A percentile compares a stretch with the other conserved stretches of the same genome.
Conservation (phyloP, 2,329 filamentous ascomycete genomes). For the Clonostachys chloroleuca region DNA sequence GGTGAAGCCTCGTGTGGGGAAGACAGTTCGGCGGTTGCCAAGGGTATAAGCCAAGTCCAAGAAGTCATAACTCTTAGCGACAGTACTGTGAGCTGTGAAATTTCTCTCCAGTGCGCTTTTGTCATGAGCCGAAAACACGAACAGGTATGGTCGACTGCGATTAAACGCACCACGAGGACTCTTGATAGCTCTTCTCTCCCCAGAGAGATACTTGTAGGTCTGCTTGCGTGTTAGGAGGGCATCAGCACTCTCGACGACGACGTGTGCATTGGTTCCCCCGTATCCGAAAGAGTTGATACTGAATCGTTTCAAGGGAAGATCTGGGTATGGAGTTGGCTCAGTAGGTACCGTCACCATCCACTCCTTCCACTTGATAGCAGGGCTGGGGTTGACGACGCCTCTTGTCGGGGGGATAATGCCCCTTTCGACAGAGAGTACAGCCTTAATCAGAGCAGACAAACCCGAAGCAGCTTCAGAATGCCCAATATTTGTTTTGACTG, state of each 20-base stretch:
- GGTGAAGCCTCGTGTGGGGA: no score
- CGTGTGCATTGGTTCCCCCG: conserved; percentile 35
- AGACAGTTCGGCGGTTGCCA: neutral
- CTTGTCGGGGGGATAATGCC: conserved; percentile 16
- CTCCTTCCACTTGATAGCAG: conserved; percentile 13
- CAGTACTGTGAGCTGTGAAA: conserved; percentile 4
- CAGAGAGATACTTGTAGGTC: neutral
- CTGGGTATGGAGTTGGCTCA: neutral
- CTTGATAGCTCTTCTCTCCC: neutral
- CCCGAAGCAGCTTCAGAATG: conserved; percentile 18
- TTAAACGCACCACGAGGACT: conserved; percentile 4
- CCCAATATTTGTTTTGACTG: conserved; percentile 19
- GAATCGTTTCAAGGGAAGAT: conserved; percentile 6
- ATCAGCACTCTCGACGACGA: conserved; percentile 20
- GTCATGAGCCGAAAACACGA: conserved; percentile 14
- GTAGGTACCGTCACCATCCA: conserved; percentile 6
- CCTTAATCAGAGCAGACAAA: conserved; percentile 17
- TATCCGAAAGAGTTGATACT: conserved; percentile 30
- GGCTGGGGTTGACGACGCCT: conserved; percentile 13
- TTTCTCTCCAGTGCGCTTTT: conserved; percentile 8
- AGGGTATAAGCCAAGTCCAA: conserved; percentile 13
- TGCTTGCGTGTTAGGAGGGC: neutral
- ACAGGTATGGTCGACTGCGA: conserved; percentile 7
- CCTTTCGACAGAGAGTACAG: conserved; percentile 14
- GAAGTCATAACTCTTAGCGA: conserved; percentile 1